Conservation (phyloP, 1,284 basidiomycete species). For the Malassezia vespertilionis region DNA sequence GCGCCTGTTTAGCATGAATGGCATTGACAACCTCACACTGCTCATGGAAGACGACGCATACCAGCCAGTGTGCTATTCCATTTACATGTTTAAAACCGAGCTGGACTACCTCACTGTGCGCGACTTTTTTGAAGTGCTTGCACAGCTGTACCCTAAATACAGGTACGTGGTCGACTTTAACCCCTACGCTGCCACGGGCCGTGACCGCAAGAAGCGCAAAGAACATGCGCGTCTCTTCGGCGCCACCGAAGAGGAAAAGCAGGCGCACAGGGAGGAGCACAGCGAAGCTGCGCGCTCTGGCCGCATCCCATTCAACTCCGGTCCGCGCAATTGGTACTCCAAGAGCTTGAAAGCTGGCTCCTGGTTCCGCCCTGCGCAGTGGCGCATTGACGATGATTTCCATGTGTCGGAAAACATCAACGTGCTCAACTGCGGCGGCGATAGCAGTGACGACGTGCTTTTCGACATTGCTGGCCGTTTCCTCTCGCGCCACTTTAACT, state of each 20-base stretch:
- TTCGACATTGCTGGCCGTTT: conserved; percentile 39
- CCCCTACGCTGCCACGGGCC: conserved; percentile 27
- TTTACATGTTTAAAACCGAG: conserved; percentile 42
- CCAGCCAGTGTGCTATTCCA: conserved; percentile 43
- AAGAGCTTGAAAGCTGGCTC: conserved; percentile 36
- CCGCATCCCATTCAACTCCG: conserved; percentile 19
- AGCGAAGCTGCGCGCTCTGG: conserved; percentile 4
- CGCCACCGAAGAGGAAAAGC: conserved; percentile 7
- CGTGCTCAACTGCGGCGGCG: conserved; percentile 22
- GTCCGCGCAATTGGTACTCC: conserved; percentile 30
- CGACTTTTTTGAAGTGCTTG: conserved; percentile 41
- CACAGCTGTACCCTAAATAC: conserved; percentile 42
- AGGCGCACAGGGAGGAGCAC: background rate
- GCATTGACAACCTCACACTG: conserved; percentile 43
- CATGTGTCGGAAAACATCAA: conserved; percentile 41
- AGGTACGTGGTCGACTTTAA: conserved; percentile 41
- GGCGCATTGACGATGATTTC: conserved; percentile 42
- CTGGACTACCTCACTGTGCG: conserved; percentile 39
- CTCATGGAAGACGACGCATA: conserved; percentile 43
- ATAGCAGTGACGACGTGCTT: conserved; percentile 29
- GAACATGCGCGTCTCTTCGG: conserved; percentile 12
- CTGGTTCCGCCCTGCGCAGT: conserved; percentile 30
- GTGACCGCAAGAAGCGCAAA: conserved; percentile 16
- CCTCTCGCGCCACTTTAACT: conserved; percentile 41
- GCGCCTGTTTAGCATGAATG: conserved; percentile 30